phyloP scores from a whole-genome alignment of 805 yeast genomes.

The Suhomyces faveliae region DNA sequence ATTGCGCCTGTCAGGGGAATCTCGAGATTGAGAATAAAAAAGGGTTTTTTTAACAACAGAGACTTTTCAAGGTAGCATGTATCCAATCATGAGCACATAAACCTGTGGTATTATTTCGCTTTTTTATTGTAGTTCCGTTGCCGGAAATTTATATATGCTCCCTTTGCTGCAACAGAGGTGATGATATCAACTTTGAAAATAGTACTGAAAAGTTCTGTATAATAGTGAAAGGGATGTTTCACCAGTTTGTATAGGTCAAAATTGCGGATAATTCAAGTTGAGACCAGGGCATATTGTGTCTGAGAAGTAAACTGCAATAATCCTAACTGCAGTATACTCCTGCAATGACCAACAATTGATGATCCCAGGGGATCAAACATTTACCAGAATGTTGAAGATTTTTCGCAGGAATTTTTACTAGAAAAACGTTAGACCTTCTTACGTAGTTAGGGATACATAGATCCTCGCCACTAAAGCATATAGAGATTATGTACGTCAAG shows the following conservation, averaged over 20 bases:
- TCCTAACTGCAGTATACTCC: background rate
- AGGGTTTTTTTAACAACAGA: background rate
- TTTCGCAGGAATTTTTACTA: background rate
- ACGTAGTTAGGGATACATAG: background rate
- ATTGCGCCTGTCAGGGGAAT: conserved; percentile 4
- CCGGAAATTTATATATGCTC: too few species aligned
- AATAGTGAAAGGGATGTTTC: background rate
- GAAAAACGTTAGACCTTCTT: background rate
- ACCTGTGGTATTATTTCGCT: background rate
- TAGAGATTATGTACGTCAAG: background rate
- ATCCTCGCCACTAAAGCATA: background rate
- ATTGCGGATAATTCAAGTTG: background rate
- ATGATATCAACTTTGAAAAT: too few species aligned
- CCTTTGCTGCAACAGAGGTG: too few species aligned
- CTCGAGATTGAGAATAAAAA: background rate
- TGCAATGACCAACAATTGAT: background rate
- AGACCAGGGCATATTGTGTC: background rate
- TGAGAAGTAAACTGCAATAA: background rate
- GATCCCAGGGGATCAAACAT: background rate
- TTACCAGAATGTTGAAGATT: background rate
- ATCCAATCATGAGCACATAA: background rate
- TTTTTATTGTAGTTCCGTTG: background rate
- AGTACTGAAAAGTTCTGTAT: background rate
- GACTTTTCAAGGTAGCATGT: background rate
- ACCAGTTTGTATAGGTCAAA: too few species aligned